Evolutionary conservation across 169 alveolate genomes (phyloP).

Genomic region (Eimeria brunetti): DNA sequence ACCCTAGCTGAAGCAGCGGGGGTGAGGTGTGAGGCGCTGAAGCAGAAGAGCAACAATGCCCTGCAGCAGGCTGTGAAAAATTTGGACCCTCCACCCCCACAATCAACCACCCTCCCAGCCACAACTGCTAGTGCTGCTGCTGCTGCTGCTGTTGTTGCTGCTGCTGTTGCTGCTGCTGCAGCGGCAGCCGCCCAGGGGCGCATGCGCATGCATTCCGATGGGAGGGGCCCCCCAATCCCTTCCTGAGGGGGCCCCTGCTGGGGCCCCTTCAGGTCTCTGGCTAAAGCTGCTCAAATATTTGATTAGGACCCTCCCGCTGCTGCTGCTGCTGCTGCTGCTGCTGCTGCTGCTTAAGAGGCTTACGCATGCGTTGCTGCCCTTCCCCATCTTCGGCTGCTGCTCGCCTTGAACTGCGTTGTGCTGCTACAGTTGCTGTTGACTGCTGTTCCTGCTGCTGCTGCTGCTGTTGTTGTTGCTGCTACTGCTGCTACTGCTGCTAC

Average conservation of each 20-base stretch:
- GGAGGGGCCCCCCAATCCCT: background rate
- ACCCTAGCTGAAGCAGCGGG: background rate
- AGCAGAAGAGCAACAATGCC: background rate
- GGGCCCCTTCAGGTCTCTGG: background rate
- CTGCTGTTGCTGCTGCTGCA: background rate
- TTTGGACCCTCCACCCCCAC: background rate
- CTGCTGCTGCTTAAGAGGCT: constrained; percentile 2
- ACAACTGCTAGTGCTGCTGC: background rate
- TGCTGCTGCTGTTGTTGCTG: background rate
- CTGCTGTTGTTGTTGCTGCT: too few relatives aligned
- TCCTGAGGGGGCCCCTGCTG: background rate
- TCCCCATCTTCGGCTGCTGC: constrained; percentile 68
- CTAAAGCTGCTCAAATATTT: background rate
- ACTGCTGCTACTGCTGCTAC: background rate
- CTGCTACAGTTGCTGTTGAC: constrained; percentile 9
- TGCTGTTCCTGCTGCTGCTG: background rate
- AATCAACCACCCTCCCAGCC: background rate
- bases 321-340: background rate
- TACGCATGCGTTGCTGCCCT: constrained; percentile 82
- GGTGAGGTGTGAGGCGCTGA: background rate
- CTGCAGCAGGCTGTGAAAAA: too few relatives aligned
- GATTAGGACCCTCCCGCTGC: background rate
- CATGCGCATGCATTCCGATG: background rate
- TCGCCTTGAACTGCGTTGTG: background rate
- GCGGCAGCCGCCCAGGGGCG: background rate